Conservation (phyloP, 1,284 basidiomycete genomes). For the Fomitopsis pinicola region DNA sequence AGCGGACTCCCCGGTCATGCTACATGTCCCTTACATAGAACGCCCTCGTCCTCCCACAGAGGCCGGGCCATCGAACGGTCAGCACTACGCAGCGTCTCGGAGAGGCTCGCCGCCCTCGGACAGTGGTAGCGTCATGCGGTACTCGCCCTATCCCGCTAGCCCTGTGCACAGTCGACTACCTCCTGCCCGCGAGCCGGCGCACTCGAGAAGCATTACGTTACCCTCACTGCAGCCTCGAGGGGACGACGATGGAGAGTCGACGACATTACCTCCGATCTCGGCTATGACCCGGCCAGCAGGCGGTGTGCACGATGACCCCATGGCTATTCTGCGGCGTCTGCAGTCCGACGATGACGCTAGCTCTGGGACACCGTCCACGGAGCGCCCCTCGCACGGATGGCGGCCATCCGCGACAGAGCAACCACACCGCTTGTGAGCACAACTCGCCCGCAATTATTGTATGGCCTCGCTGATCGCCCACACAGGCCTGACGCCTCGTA, state of each 20-base stretch:
- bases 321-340: conserved; percentile 56
- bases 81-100: conserved; percentile 2
- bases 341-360: conserved; percentile 41
- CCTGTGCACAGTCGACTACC: conserved; percentile 20
- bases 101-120: conserved; percentile 16
- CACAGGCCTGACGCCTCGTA: conserved; percentile 24
- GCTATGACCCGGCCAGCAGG: conserved; percentile 51
- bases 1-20: conserved; percentile 23
- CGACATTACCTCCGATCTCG: conserved; percentile 59
- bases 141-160: conserved; percentile 38
- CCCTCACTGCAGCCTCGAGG: conserved; percentile 15
- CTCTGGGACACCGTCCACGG: not conserved
- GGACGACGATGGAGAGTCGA: conserved; percentile 27
- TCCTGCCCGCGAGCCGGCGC: conserved; percentile 10
- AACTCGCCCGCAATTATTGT: conserved; percentile 5
- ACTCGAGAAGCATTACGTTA: conserved; percentile 6
- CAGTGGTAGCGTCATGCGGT: conserved; percentile 22
- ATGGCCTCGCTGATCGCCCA: conserved; percentile 1
- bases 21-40: conserved; percentile 25
- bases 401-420: conserved; percentile 11
- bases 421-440: conserved; percentile 7
- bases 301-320: conserved; percentile 46
- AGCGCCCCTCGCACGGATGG: conserved; percentile 11
- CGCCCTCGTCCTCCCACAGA: conserved; percentile 11
- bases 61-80: conserved; percentile 7